Base-by-base conservation (phyloP, 768 basidiomycete species). In the Russula lepida region DNA sequence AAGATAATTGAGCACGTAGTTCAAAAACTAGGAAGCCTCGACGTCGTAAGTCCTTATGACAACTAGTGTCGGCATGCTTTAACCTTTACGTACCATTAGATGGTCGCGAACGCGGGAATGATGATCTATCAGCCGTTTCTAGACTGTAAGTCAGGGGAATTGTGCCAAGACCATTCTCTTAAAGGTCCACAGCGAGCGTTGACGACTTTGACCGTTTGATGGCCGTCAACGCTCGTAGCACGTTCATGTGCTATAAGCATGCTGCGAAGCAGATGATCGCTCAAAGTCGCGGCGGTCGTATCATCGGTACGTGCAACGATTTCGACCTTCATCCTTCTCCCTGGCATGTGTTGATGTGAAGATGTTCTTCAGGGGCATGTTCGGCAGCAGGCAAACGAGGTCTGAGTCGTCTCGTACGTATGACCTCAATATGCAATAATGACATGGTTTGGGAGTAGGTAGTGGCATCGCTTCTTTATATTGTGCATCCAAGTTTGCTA, bases 241-340 rank as follows among this genome's bases (percentile, higher is more conserved):
- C 62, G 32, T 63, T 69, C 60, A 43, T 68, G 7, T 69, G 68
- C 48, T 69, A 69, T 59, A 69, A 68, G 55, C 30, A 61, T 28
- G 68, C 68, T 1, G 68, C 59, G 23, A 65, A 64, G 46, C 68
- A 68, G 54, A 69, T 69, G 68, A 54, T 69, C 23, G 59, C 58
- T 7, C 66, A 66, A 63, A 58, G 65, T 6, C 46, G 44, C 27
- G 65, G 65, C 1, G 61, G 61, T 13, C 56, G 61, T 37, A 62
- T 62, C 23, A 58, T 62, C 1, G 61, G 56, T 62, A 21, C 21
- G 56, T 62, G 27, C 21, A 7, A 13, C 19, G n/a, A 7, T 43
- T 21, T 44, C 32, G n/a, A n/a, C n/a, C n/a, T n/a, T 25, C 41
- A 15, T 11, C 37, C 7, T 30, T 1, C 4, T 27, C 3, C 1